Evolutionary conservation across 768 basidiomycete genomes (phyloP).

Genomic region (Postia placenta): DNA sequence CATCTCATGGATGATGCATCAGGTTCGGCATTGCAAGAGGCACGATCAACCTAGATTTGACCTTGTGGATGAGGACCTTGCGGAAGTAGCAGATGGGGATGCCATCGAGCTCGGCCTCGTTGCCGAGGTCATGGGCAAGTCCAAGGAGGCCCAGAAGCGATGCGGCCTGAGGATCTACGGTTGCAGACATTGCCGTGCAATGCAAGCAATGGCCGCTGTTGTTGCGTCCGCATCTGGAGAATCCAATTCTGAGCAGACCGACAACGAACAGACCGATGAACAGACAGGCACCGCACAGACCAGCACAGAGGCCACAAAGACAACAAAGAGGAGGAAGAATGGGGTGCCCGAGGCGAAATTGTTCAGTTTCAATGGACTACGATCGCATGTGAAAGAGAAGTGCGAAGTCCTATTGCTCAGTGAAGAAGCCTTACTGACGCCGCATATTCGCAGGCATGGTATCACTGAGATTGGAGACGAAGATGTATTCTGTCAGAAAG

Average conservation of each 20-base stretch:
- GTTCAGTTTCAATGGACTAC: constrained; percentile 49
- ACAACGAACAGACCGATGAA: constrained; percentile 7
- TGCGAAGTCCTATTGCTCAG: too few relatives aligned
- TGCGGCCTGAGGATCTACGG: constrained; percentile 36
- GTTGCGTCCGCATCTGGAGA: background rate
- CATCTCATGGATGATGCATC: background rate
- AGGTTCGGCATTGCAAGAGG: constrained; percentile 63
- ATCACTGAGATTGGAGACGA: constrained; percentile 45
- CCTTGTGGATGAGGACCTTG: constrained; percentile 17
- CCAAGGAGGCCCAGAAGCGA: constrained; percentile 18
- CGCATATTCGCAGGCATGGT: constrained; percentile 37
- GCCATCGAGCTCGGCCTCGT: constrained; percentile 21
- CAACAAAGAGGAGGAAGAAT: too few relatives aligned
- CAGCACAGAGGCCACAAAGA: too few relatives aligned
- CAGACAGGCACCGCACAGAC: background rate
- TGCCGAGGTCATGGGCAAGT: constrained; percentile 10
- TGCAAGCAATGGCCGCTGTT: background rate
- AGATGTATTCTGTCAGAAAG: constrained; percentile 36
- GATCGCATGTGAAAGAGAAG: constrained; percentile 61
- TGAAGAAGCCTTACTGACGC: constrained; percentile 6
- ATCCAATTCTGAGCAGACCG: background rate
- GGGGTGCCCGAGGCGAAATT: constrained; percentile 14
- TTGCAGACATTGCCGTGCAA: constrained; percentile 45
- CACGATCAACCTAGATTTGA: constrained; percentile 46
- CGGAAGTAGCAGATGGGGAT: background rate